phyloP scores from a whole-genome alignment of 441 rosid genomes.

The Brassica balearica region DNA sequence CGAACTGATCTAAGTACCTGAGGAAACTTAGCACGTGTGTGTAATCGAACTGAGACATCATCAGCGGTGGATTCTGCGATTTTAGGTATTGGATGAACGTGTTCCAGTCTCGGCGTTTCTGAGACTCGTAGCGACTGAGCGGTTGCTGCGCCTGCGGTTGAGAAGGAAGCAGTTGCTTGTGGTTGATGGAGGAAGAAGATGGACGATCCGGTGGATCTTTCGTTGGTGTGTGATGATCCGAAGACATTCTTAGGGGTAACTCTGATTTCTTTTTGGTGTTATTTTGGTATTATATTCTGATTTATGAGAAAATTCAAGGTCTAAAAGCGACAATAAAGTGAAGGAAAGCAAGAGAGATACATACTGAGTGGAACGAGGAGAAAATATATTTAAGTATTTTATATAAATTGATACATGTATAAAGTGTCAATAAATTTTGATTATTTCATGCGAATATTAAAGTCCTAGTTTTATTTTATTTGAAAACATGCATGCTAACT shows the following conservation, averaged over 20 bases:
- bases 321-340: constrained; percentile 36
- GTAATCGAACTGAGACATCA: constrained; percentile 57
- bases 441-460: constrained; percentile 21
- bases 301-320: constrained; percentile 17
- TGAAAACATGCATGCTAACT: constrained; percentile 2
- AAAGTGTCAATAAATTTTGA: background rate
- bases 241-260: constrained; percentile 32
- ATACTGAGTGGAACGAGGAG: constrained; percentile 20
- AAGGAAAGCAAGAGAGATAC: constrained; percentile 14
- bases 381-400: constrained; percentile 7
- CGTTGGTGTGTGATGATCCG: constrained; percentile 40
- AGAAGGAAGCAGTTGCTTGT: constrained; percentile 28
- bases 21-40: constrained; percentile 70
- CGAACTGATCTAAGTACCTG: constrained; percentile 73
- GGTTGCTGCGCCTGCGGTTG: constrained; percentile 54
- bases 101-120: constrained; percentile 77
- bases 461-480: background rate
- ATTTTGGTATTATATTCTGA: constrained; percentile 28
- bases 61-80: constrained; percentile 62
- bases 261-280: background rate
- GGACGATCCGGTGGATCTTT: constrained; percentile 48
- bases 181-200: constrained; percentile 52
- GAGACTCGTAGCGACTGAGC: constrained; percentile 70
- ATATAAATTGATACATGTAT: background rate
- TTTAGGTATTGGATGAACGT: constrained; percentile 71